Evolutionary conservation across 169 alveolate species (phyloP), one percentile per base, ranked within the genome.

Genomic region (Eimeria falciformis): DNA sequence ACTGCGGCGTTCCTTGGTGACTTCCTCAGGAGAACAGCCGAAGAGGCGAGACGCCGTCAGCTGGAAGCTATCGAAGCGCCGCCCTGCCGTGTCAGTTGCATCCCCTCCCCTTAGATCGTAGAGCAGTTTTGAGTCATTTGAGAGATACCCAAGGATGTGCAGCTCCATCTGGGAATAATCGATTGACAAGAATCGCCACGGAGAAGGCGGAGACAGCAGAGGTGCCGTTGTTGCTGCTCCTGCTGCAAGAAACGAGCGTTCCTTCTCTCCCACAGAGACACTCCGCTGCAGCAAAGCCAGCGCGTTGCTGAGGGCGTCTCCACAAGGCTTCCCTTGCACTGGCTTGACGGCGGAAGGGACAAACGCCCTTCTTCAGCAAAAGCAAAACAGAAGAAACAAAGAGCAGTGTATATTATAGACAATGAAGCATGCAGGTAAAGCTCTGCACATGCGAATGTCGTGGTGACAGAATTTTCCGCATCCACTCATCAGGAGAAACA

Each of bases 121-220:
- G 37, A 93, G 93, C 50, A 95, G 58, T 18, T 91, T 78, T 1
- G 37, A 40, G 89, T 95, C 96, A 45, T 90, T 85, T 62, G 95
- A 93, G 1, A 95, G 91, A 46, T 91, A 93, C 7, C 96, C 96
- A 95, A 95, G 90, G 33, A 95, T 93, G 93, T 91, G 92, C 69
- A 95, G 85, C 85, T 95, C 96, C 96, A 95, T 95, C 46, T 95
- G 95, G 43, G 81, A 87, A 45, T 95, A 95, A 81, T 95, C 96
- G 33, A 95, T 75, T 6, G 95, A 84, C 37, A 95, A 65, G 21
- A 94, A 91, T 17, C 90, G 90, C 92, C 92, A 86, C 6, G 69
- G 73, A 45, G 68, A 68, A 33, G 40, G 40, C 2, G 40, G 40
- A 33, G 40, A 33, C 40, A 33, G 40, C 40, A 33, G 40, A 33